Evolutionary conservation across 2,329 filamentous ascomycete genomes (phyloP).

Genomic region (Trichothecium sympodiale): DNA sequence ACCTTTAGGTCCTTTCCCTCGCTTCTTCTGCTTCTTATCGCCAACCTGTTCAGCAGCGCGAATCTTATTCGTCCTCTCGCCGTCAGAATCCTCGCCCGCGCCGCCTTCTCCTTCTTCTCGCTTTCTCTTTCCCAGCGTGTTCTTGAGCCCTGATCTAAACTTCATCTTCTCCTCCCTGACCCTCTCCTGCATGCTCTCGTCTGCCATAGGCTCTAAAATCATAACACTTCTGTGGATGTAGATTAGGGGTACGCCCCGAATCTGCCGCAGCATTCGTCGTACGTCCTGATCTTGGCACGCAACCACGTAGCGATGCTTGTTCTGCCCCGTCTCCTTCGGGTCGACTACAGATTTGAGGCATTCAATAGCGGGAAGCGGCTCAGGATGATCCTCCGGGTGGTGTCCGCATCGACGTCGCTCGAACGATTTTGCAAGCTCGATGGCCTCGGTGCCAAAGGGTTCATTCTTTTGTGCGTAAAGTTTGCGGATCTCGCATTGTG

Average conservation of each 20-base stretch:
- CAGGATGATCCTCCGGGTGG: constrained; percentile 57
- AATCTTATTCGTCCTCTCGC: constrained; percentile 19
- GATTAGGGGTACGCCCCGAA: constrained; percentile 64
- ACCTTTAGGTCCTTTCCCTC: constrained; percentile 49
- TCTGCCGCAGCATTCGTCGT: constrained; percentile 49
- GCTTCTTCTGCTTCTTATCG: constrained; percentile 43
- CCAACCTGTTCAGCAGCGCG: constrained; percentile 4
- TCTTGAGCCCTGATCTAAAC: constrained; percentile 58
- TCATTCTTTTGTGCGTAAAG: constrained; percentile 55
- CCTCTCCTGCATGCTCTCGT: constrained; percentile 49
- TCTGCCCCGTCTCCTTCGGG: constrained; percentile 57
- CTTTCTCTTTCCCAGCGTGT: constrained; percentile 36
- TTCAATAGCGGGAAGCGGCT: constrained; percentile 57
- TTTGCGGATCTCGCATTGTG: constrained; percentile 70
- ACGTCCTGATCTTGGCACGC: constrained; percentile 61
- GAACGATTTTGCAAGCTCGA: constrained; percentile 62
- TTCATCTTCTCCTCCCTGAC: constrained; percentile 63
- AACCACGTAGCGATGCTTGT: constrained; percentile 71
- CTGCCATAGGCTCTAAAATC: constrained; percentile 61
- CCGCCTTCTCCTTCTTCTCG: constrained; percentile 31
- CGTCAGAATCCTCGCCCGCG: constrained; percentile 22
- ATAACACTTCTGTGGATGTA: constrained; percentile 74
- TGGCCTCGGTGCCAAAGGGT: constrained; percentile 45
- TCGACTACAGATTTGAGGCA: constrained; percentile 70
- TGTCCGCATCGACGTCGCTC: constrained; percentile 73